Percentiles rank a stretch among this genome's conserved stretches.
Evolutionary conservation across 164 flowering plant species (phyloP).

Genomic region (Sextonia rubra): DNA sequence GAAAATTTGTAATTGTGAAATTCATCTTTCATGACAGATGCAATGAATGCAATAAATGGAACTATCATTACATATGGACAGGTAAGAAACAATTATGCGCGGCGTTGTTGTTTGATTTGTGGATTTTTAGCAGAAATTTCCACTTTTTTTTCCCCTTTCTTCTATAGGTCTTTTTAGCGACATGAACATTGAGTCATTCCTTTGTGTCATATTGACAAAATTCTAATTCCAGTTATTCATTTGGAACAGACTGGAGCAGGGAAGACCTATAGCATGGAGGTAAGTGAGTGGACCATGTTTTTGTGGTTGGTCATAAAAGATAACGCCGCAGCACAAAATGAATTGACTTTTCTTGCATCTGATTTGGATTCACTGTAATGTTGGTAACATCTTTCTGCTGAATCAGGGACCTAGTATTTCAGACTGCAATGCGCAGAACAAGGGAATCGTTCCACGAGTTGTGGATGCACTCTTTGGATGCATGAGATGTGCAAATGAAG

Average conservation of each 20-base stretch:
- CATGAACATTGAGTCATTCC: background rate
- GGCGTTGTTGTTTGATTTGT: background rate
- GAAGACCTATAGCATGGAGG: slow-evolving; percentile 96
- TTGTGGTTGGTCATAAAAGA: background rate
- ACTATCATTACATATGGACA: slow-evolving; percentile 86
- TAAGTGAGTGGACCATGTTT: slow-evolving; percentile 12
- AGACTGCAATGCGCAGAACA: slow-evolving; percentile 42
- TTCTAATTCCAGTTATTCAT: slow-evolving; percentile 10
- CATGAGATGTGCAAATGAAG: slow-evolving; percentile 32
- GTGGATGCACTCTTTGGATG: slow-evolving; percentile 60
- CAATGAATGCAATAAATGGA: slow-evolving; percentile 61
- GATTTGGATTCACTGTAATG: background rate
- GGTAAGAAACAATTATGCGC: slow-evolving; percentile 32
- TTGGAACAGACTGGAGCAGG: slow-evolving; percentile 87
- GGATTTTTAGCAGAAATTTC: background rate
- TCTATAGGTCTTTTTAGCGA: background rate
- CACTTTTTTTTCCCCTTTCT: background rate
- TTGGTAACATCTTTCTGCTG: slow-evolving; percentile 2
- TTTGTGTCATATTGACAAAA: background rate
- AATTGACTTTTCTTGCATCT: background rate
- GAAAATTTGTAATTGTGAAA: background rate
- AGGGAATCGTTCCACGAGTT: slow-evolving; percentile 76
- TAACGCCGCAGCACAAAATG: too few relatives aligned
- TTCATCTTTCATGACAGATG: slow-evolving; percentile 40
- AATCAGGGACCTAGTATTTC: slow-evolving; percentile 62